phyloP scores from a whole-genome alignment of 2,329 filamentous ascomycete species.

The Neoascochyta sp. region DNA sequence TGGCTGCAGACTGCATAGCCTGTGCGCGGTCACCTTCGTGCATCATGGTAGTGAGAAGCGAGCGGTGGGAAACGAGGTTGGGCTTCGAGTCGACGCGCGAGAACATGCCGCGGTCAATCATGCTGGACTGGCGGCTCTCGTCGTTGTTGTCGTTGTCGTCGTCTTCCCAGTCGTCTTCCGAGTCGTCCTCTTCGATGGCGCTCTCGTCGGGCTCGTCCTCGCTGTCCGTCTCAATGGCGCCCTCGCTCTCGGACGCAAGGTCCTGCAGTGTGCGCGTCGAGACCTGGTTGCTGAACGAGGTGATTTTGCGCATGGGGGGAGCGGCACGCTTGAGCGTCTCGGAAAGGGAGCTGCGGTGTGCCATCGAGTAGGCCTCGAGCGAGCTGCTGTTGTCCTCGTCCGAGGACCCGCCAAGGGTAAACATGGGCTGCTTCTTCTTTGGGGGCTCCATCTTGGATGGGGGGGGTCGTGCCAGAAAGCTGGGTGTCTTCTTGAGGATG shows the following conservation, averaged over 20 bases:
- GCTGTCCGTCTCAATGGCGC: slow-evolving; percentile 56
- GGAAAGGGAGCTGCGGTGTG: slow-evolving; percentile 53
- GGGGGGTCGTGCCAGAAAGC: slow-evolving; percentile 26
- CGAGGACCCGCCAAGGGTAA: slow-evolving; percentile 74
- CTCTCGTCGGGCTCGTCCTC: slow-evolving; percentile 58
- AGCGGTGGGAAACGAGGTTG: slow-evolving; percentile 79
- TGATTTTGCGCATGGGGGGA: slow-evolving; percentile 63
- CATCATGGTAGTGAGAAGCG: slow-evolving; percentile 85
- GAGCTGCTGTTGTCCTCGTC: slow-evolving; percentile 83
- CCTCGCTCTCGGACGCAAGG: slow-evolving; percentile 53
- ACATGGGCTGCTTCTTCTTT: slow-evolving; percentile 68
- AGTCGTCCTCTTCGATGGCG: slow-evolving; percentile 60
- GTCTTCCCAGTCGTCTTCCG: slow-evolving; percentile 51
- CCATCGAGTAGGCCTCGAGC: slow-evolving; percentile 53
- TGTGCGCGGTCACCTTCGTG: slow-evolving; percentile 71
- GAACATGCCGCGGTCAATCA: slow-evolving; percentile 78
- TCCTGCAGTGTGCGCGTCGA: slow-evolving; percentile 63
- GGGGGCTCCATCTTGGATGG: slow-evolving; percentile 33
- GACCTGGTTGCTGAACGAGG: slow-evolving; percentile 77
- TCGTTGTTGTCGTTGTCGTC: slow-evolving; percentile 66
- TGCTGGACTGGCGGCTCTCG: slow-evolving; percentile 77
- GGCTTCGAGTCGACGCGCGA: slow-evolving; percentile 84
- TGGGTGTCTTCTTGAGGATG: slow-evolving; percentile 55
- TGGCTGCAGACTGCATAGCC: slow-evolving; percentile 65
- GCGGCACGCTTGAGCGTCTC: slow-evolving; percentile 51